These are phyloP conservation scores for Senna siamea DNA, from an alignment of 306 rosid species.

Conservation along the genomic window DNA sequence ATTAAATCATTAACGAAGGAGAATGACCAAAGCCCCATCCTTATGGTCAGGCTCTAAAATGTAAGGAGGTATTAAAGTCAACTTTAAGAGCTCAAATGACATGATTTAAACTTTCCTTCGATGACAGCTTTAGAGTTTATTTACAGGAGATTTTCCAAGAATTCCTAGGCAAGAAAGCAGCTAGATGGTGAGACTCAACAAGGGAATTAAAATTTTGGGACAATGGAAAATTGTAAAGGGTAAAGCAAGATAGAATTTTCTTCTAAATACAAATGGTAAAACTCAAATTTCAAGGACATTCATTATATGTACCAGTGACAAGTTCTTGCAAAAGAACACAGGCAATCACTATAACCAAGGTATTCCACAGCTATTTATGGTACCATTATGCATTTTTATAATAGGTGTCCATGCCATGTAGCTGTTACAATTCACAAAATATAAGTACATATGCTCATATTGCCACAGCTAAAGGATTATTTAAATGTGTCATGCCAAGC, in stretches of 20 bases:
- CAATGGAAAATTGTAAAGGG: neutral
- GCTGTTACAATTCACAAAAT: neutral
- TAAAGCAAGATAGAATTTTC: neutral
- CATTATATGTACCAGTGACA: neutral
- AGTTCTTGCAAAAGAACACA: neutral
- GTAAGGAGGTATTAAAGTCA: neutral
- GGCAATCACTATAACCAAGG: neutral
- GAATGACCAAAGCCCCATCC: conserved; percentile 1
- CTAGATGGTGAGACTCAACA: neutral
- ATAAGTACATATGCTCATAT: neutral
- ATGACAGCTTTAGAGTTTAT: neutral
- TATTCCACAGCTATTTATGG: neutral
- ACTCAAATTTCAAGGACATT: neutral
- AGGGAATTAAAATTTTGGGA: neutral
- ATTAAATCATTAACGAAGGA: neutral
- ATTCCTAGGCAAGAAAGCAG: neutral
- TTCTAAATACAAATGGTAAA: neutral
- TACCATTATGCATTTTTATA: neutral
- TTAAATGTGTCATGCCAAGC: neutral
- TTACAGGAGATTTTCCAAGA: neutral
- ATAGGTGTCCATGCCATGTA: neutral
- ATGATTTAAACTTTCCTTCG: neutral
- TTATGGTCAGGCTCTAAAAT: conserved; percentile 5
- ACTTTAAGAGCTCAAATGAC: neutral
- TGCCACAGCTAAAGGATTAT: neutral